Evolutionary conservation across 2,329 filamentous ascomycete genomes (phyloP).

Genomic region (Ophiostoma fasciatum): DNA sequence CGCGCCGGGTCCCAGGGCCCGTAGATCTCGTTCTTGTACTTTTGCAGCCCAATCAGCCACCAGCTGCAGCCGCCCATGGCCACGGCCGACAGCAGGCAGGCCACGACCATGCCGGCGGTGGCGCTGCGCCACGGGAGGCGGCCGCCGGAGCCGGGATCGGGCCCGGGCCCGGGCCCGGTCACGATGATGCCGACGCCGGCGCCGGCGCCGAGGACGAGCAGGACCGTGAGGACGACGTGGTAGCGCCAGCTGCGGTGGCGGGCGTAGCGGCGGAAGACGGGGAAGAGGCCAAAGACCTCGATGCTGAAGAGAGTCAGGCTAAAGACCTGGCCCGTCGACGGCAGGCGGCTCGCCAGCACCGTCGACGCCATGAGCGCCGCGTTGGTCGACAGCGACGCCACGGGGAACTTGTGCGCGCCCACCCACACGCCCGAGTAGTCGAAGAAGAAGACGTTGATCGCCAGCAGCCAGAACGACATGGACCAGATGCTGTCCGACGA

Average conservation of each 20-base stretch:
- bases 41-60: constrained; percentile 95
- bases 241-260: constrained; percentile 69
- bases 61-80: constrained; percentile 89
- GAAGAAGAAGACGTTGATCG: constrained; percentile 95
- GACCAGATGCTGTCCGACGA: constrained; percentile 95
- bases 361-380: constrained; percentile 94
- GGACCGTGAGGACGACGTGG: constrained; percentile 60
- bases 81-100: constrained; percentile 57
- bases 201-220: constrained; percentile 66
- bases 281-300: constrained; percentile 91
- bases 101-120: constrained; percentile 60
- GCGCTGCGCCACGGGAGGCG: constrained; percentile 38
- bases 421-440: constrained; percentile 65
- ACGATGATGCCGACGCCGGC: constrained; percentile 57
- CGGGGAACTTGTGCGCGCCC: constrained; percentile 43
- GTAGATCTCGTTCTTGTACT: constrained; percentile 98
- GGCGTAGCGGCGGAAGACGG: constrained; percentile 87
- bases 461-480: constrained; percentile 81
- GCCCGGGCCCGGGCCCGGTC: constrained; percentile 28
- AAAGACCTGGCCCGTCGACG: constrained; percentile 87
- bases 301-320: constrained; percentile 91
- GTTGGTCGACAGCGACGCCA: constrained; percentile 71
- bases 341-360: constrained; percentile 77
- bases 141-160: constrained; percentile 21
- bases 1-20: constrained; percentile 95